Percentiles rank a stretch among this genome's conserved stretches.
Evolutionary conservation across 306 rosid species (phyloP).

Genomic region (Prunus salicina): DNA sequence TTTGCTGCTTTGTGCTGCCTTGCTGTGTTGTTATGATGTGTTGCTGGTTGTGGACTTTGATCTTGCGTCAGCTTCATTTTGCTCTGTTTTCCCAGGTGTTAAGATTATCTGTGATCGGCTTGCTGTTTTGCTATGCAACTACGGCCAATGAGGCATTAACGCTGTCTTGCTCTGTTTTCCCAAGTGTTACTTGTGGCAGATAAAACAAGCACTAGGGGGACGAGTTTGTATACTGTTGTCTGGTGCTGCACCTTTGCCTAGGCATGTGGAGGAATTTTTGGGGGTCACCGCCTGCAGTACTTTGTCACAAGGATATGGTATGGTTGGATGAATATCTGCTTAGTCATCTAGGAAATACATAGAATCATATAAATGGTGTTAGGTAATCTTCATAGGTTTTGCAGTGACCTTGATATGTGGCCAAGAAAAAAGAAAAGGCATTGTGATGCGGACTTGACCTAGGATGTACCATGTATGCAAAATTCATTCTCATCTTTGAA

Average conservation of each 20-base stretch:
- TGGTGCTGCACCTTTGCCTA: conserved; percentile 88
- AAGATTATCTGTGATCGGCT: too few species aligned
- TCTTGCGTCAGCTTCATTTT: too few species aligned
- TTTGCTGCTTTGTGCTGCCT: too few species aligned
- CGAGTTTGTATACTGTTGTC: conserved; percentile 66
- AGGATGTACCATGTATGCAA: too few species aligned
- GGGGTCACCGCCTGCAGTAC: conserved; percentile 73
- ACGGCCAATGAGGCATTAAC: too few species aligned
- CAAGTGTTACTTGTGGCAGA: conserved; percentile 37
- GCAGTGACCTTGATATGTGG: neutral
- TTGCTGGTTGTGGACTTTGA: too few species aligned
- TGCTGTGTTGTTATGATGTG: too few species aligned
- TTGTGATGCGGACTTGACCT: neutral
- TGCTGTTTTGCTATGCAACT: too few species aligned
- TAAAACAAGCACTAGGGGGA: conserved; percentile 78
- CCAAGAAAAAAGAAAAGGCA: neutral
- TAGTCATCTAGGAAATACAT: neutral
- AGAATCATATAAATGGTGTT: neutral
- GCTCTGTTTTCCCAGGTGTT: too few species aligned
- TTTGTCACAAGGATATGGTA: conserved; percentile 91
- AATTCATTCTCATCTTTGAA: neutral
- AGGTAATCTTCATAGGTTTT: neutral
- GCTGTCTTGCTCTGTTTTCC: too few species aligned
- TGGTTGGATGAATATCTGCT: neutral
- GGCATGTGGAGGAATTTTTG: conserved; percentile 81